Base-by-base conservation (phyloP, 1,284 basidiomycete species). In the Ganoderma boninense region DNA sequence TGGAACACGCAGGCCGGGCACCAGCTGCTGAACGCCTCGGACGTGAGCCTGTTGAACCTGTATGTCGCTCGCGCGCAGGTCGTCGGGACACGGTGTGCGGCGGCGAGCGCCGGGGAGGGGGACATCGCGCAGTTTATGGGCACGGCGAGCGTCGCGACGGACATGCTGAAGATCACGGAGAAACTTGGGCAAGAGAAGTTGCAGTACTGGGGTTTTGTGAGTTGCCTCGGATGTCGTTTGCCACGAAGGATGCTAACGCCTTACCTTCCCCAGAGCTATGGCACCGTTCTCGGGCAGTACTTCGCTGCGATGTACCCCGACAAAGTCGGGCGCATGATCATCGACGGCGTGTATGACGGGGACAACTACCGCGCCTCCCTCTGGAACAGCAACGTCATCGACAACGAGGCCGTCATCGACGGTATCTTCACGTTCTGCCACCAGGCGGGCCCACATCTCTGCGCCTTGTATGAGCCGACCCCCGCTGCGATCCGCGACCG, bases 161-260 rank as follows among this genome's bases (percentile, higher is more conserved):
- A 89, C 74, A 88, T 89, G 87, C 74, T 88, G 54, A 76, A 79
- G 32, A 88, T 89, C 67, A 78, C 81, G 0, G 73, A 83, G 67
- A 85, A 85, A 1, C 81, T 85, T 71, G 86, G 86, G 1, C 76
- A 77, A 67, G 80, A 84, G 23, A 87, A 86, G 73, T 71, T 89
- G 26, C 82, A 82, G 64, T 88, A 87, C 72, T 88, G 86, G 86
- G 87, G 87, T 20, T 84, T 87, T 83, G 84, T 87, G 73, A 70
- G 84, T 62, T 2, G 29, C 8, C 14, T 7, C 29, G 6, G 38
- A 5, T 32, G 29, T 57, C 29, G 23, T 29, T 29, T 2, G 29
- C 54, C 26, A 11, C 18, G 1, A 32, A 20, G 29, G 32, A 7
- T 35, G 32, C 29, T 57, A 14, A 57, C 14, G 18, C 29, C 4